These are phyloP conservation scores for Phytophthora rubi DNA, from an alignment of 352 stramenopile genomes.

Conservation along the genomic window DNA sequence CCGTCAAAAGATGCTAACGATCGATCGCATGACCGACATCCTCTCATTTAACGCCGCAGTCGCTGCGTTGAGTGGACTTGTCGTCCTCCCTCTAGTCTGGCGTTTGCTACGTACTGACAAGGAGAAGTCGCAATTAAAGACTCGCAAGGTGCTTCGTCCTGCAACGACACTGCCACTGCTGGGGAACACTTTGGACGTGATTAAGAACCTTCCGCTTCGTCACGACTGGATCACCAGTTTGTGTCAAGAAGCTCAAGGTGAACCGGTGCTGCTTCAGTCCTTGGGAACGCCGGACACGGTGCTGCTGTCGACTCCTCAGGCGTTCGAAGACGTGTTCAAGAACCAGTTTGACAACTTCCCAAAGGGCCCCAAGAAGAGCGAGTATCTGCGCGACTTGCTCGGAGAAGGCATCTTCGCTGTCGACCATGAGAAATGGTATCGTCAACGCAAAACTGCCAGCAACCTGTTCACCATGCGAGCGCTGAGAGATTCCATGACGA, in stretches of 20 bases:
- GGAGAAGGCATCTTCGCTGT: conserved; percentile 67
- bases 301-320: conserved; percentile 46
- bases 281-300: conserved; percentile 40
- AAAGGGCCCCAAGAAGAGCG: conserved; percentile 51
- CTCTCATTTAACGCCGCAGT: conserved; percentile 25
- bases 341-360: conserved; percentile 76
- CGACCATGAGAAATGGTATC: conserved; percentile 52
- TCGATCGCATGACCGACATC: conserved; percentile 27
- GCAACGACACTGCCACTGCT: conserved; percentile 40
- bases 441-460: conserved; percentile 61
- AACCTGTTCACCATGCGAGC: conserved; percentile 55
- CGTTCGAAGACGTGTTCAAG: conserved; percentile 63
- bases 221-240: conserved; percentile 55
- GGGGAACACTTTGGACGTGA: conserved; percentile 46
- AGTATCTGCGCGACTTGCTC: conserved; percentile 47
- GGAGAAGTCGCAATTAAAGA: conserved; percentile 1
- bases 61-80: conserved; percentile 20
- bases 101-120: conserved; percentile 18
- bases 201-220: conserved; percentile 23
- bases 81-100: conserved; percentile 27
- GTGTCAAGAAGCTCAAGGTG: conserved; percentile 39
- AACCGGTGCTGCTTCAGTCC: conserved; percentile 43
- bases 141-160: conserved; percentile 11
- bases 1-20: conserved; percentile 26
- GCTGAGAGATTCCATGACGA: conserved; percentile 56